Conservation (phyloP, 2,329 filamentous ascomycete species). For the Verticillium nonalfalfae region DNA sequence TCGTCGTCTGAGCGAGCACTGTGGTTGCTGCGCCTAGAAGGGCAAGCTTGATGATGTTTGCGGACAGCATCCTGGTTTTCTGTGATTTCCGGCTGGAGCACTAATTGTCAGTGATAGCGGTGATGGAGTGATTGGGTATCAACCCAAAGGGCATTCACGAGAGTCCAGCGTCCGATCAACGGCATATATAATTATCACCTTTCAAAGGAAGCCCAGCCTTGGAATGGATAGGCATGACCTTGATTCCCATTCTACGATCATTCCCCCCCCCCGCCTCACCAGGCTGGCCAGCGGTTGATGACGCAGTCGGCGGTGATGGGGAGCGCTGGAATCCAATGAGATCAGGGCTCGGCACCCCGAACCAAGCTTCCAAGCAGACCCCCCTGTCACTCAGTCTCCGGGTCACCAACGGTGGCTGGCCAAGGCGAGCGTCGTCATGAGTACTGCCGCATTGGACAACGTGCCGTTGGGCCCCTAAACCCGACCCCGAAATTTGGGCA, state of each 20-base stretch:
- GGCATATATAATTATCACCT: neutral
- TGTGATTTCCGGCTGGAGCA: neutral
- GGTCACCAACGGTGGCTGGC: neutral
- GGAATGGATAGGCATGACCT: neutral
- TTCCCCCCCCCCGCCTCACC: neutral
- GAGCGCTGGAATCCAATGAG: neutral
- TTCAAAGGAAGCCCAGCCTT: neutral
- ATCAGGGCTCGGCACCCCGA: neutral
- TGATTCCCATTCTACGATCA: neutral
- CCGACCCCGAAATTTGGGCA: neutral
- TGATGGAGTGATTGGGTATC: neutral
- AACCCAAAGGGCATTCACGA: rapidly evolving
- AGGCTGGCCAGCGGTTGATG: neutral
- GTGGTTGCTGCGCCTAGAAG: neutral
- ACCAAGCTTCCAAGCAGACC: neutral
- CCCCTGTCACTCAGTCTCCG: neutral
- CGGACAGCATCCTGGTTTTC: neutral
- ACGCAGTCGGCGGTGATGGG: neutral
- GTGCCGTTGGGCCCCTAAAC: neutral
- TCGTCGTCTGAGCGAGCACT: neutral
- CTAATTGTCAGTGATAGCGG: neutral
- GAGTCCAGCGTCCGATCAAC: neutral
- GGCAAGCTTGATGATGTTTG: neutral
- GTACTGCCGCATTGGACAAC: neutral
- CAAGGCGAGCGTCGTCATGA: neutral